Base-by-base conservation (phyloP, 306 rosid genomes). In the Prunus campanulata region DNA sequence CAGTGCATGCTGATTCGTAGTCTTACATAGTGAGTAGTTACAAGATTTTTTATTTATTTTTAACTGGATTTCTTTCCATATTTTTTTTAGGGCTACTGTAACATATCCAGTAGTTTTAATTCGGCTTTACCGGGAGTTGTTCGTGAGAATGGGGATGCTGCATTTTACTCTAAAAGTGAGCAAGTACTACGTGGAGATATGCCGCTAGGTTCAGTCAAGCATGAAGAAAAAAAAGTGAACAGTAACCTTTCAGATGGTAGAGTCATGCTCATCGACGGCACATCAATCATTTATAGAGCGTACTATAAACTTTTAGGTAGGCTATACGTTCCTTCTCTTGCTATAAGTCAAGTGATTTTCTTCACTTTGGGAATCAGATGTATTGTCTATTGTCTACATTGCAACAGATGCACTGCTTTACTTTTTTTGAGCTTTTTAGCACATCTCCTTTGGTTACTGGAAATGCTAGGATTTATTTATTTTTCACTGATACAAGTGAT, bases 191-290 rank as follows among this genome's bases (percentile, higher is more conserved):
- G 66, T 29, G 83, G 68, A 70, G 79, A 75, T 69, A 56, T 74
- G 57, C 76, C 61, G 54, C 60, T 74, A 68, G 80, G 62, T 83
- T 79, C 86, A 13, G 85, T 62, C 68, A 72, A 72, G 25, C 50
- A 25, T 47, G 81, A 69, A 25, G 92, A 84, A 22, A 71, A 69
- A 20, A 65, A 50, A 18, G 74, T 57, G 42, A 76, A 77, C 20
- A 32, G 57, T 2, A 79, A 69, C 66, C 79, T 91, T 84, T 72
- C 82, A 11, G 82, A 84, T 79, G 95, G 91, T 42, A 90, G 98
- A 88, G 93, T 90, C 3, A 94, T 94, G 98, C 93, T 94, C 44
- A 83, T 92, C 55, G 98, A 94, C 75, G 98, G 98, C 72, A 86
- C 97, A 3, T 89, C 98, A 13, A 72, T 94, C 59, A 90, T 94